These are phyloP conservation scores for Dioszegia crocea DNA, from an alignment of 768 basidiomycete species.

Conservation along the genomic window DNA sequence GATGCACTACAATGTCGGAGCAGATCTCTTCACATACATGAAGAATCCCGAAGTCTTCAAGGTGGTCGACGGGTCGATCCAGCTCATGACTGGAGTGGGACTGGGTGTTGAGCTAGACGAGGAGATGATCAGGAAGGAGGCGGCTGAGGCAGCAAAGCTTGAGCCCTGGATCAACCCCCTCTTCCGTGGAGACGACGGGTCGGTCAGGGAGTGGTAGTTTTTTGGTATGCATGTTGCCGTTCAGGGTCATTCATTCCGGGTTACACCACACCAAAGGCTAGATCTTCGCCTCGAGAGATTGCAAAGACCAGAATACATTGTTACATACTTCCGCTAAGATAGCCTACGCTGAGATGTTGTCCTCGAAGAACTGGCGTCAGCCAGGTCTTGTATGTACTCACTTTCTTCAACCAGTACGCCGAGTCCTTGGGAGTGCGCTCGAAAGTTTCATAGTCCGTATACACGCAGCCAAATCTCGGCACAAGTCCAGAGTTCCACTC, in stretches of 20 bases:
- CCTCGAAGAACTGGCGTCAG: constrained; percentile 26
- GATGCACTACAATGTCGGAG: constrained; percentile 47
- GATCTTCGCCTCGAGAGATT: too few species aligned
- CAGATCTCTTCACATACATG: constrained; percentile 48
- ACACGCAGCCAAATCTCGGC: constrained; percentile 37
- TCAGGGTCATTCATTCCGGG: too few species aligned
- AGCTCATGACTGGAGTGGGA: constrained; percentile 38
- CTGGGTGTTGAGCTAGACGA: constrained; percentile 48
- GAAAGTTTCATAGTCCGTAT: constrained; percentile 36
- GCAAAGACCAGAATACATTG: too few species aligned
- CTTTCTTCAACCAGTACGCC: constrained; percentile 19
- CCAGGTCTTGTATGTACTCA: constrained; percentile 4
- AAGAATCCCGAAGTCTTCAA: constrained; percentile 47
- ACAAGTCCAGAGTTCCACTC: constrained; percentile 36
- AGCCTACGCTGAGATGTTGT: constrained; percentile 12
- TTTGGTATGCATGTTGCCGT: background rate
- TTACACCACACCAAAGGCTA: too few species aligned
- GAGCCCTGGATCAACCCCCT: constrained; percentile 47
- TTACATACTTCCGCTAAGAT: too few species aligned
- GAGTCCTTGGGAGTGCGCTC: constrained; percentile 44
- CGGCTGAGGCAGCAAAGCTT: constrained; percentile 32
- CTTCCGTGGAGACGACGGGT: constrained; percentile 46
- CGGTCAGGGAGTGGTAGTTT: constrained; percentile 42
- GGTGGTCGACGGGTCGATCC: constrained; percentile 42
- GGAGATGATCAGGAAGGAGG: constrained; percentile 42